These are phyloP conservation scores for Saccharomycopsis vini DNA, from an alignment of 805 yeast species.

Conservation along the genomic window DNA sequence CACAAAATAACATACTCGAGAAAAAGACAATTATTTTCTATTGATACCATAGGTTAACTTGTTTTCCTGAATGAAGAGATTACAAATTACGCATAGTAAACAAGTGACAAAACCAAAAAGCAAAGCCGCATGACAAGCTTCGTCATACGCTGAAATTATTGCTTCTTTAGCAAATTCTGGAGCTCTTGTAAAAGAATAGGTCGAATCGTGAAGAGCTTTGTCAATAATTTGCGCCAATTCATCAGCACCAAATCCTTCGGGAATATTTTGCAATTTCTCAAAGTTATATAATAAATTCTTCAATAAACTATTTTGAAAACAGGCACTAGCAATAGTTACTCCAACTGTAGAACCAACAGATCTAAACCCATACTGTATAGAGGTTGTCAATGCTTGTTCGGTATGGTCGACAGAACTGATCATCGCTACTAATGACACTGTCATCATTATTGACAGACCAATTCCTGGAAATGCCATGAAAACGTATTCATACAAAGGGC, in stretches of 20 bases:
- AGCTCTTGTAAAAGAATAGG: slow-evolving; percentile 40
- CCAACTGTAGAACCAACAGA: slow-evolving; percentile 84
- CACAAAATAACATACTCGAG: too few species aligned
- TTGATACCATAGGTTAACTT: slow-evolving; percentile 2
- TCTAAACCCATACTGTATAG: slow-evolving; percentile 82
- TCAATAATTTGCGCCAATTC: slow-evolving; percentile 34
- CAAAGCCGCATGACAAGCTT: slow-evolving; percentile 14
- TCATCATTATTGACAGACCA: slow-evolving; percentile 58
- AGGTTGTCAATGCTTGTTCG: slow-evolving; percentile 78
- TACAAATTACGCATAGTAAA: slow-evolving; percentile 6
- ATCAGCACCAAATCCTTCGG: slow-evolving; percentile 29
- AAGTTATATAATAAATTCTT: slow-evolving; percentile 1
- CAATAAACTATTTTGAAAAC: slow-evolving; percentile 45
- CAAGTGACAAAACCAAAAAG: slow-evolving; percentile 15
- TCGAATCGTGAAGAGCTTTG: slow-evolving; percentile 48
- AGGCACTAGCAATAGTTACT: slow-evolving; percentile 58
- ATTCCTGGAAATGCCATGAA: slow-evolving; percentile 48
- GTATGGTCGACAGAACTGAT: slow-evolving; percentile 64
- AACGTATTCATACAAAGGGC: slow-evolving; percentile 32
- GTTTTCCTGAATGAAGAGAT: slow-evolving; percentile 12
- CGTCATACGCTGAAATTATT: slow-evolving; percentile 27
- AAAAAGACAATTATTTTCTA: too few species aligned
- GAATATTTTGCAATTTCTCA: slow-evolving; percentile 20
- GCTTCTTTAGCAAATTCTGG: slow-evolving; percentile 43
- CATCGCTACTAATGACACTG: slow-evolving; percentile 64